Evolutionary conservation across 495 filamentous ascomycete species (phyloP).

Genomic region (Penicillium fimorum): DNA sequence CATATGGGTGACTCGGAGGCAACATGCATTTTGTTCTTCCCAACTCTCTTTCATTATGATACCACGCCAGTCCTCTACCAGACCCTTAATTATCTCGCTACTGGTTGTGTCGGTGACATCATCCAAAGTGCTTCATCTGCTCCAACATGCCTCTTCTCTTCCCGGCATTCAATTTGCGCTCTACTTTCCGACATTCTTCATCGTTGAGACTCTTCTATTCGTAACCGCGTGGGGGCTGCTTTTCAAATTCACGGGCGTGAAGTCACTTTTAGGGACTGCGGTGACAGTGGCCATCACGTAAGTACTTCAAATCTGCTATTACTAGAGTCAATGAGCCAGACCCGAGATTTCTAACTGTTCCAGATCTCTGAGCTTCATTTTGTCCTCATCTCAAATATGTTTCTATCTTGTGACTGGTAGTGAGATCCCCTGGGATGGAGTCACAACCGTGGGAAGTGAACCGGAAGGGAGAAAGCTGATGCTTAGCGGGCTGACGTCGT

Average conservation of each 20-base stretch:
- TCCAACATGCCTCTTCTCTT: conserved; percentile 22
- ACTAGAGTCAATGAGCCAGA: background rate
- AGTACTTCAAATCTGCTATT: background rate
- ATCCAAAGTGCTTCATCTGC: conserved; percentile 25
- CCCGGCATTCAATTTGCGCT: conserved; percentile 10
- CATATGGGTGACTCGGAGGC: background rate
- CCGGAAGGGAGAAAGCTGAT: conserved; percentile 26
- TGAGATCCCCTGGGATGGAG: conserved; percentile 29
- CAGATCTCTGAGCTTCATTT: conserved; percentile 18
- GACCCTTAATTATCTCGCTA: conserved; percentile 23
- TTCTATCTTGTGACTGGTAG: conserved; percentile 30
- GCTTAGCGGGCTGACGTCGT: conserved; percentile 24
- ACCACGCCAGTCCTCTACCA: conserved; percentile 13
- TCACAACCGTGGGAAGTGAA: conserved; percentile 24
- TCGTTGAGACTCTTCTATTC: conserved; percentile 19
- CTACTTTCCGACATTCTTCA: conserved; percentile 28
- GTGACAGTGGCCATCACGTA: conserved; percentile 13
- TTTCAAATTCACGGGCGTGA: conserved; percentile 10
- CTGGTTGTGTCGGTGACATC: conserved; percentile 18
- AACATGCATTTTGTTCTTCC: background rate
- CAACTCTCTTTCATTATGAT: conserved; percentile 11
- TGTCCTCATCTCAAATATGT: conserved; percentile 23
- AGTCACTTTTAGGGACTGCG: conserved; percentile 8
- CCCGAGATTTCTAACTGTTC: background rate
- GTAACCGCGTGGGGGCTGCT: conserved; percentile 17